Evolutionary conservation across 179 eudicot genomes (phyloP).

Genomic region (Actinidia chinensis): DNA sequence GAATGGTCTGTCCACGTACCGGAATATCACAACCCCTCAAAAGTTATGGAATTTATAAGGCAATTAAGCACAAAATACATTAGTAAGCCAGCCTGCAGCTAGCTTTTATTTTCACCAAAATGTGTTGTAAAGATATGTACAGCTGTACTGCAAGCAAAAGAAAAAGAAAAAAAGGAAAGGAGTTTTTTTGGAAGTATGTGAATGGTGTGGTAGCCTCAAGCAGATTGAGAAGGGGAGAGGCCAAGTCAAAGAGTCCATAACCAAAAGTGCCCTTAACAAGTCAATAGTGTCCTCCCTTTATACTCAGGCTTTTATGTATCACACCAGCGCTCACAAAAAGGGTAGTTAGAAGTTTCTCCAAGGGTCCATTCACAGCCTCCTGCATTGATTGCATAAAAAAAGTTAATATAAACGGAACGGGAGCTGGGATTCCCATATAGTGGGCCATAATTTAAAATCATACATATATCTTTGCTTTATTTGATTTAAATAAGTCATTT

Average conservation of each 20-base stretch:
- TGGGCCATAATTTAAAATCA: too few species aligned
- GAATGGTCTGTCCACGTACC: not conserved
- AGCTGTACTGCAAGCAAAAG: not conserved
- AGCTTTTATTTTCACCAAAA: conserved; percentile 5
- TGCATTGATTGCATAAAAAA: conserved; percentile 20
- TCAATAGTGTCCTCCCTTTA: conserved; percentile 59
- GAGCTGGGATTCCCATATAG: too few species aligned
- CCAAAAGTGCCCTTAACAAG: conserved; percentile 44
- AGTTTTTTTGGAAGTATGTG: too few species aligned
- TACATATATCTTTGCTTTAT: too few species aligned
- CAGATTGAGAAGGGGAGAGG: conserved; percentile 31
- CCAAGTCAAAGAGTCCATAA: conserved; percentile 45
- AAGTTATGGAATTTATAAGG: not conserved
- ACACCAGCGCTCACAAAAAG: conserved; percentile 53
- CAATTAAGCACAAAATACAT: not conserved
- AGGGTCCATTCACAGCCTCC: conserved; percentile 64
- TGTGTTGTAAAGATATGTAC: not conserved
- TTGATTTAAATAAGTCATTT: too few species aligned
- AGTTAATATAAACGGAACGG: too few species aligned
- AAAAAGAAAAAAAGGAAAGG: too few species aligned
- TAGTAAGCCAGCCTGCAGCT: not conserved
- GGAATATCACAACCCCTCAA: not conserved
- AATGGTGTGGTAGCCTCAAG: not conserved
- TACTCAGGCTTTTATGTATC: conserved; percentile 31
- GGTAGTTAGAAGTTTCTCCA: conserved; percentile 49